phyloP scores from a whole-genome alignment of 768 basidiomycete species.

The Lactarius psammicola region DNA sequence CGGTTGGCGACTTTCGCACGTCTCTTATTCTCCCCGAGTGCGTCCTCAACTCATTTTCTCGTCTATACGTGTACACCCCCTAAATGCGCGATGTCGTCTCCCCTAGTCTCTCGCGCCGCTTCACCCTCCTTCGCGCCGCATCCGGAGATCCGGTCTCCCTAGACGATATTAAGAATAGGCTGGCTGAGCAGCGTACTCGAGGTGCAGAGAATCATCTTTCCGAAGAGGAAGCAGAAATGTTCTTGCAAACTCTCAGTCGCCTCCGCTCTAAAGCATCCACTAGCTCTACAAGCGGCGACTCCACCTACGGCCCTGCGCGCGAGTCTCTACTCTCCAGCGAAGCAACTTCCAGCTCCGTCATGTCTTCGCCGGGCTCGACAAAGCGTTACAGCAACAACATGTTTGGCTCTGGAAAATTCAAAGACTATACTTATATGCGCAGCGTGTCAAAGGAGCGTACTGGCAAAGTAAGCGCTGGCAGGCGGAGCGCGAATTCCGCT shows the following conservation, averaged over 20 bases:
- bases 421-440: slow-evolving; percentile 71
- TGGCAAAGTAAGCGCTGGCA: slow-evolving; percentile 39
- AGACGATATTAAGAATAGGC: slow-evolving; percentile 59
- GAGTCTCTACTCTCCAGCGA: slow-evolving; percentile 32
- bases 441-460: slow-evolving; percentile 45
- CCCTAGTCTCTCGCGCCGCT: slow-evolving; percentile 73
- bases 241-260: slow-evolving; percentile 67
- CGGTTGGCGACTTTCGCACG: slow-evolving; percentile 77
- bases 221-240: slow-evolving; percentile 83
- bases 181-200: slow-evolving; percentile 74
- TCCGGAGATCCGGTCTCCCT: slow-evolving; percentile 64
- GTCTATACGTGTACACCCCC: not conserved
- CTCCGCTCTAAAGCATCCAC: slow-evolving; percentile 42
- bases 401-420: slow-evolving; percentile 76
- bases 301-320: slow-evolving; percentile 10
- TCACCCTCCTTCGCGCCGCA: slow-evolving; percentile 71
- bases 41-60: slow-evolving; percentile 36
- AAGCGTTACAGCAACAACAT: slow-evolving; percentile 86
- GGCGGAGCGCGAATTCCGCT: slow-evolving; percentile 33
- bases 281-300: slow-evolving; percentile 31
- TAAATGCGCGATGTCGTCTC: slow-evolving; percentile 10
- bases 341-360: slow-evolving; percentile 40
- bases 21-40: slow-evolving; percentile 85
- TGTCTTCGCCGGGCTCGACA: slow-evolving; percentile 42
- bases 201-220: slow-evolving; percentile 67